Evolutionary conservation across 331 rosid genomes (phyloP).

Genomic region (Phaseolus coccineus): DNA sequence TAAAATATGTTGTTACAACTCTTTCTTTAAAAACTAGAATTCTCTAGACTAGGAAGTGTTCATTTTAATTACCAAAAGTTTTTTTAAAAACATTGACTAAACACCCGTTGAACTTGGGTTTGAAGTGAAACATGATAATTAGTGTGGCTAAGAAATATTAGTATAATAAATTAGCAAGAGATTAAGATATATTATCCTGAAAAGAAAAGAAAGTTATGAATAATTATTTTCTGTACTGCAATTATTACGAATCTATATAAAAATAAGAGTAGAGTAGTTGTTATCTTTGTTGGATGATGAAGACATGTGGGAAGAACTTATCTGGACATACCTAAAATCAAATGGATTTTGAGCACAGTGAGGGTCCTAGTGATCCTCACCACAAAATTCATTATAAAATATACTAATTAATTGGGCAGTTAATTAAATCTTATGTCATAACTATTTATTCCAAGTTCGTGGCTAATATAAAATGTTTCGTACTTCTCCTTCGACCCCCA

Average conservation of each 20-base stretch:
- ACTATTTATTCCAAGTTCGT: too few species aligned
- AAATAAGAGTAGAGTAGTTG: slow-evolving; percentile 39
- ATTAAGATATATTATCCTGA: slow-evolving; percentile 53
- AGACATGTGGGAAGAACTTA: slow-evolving; percentile 59
- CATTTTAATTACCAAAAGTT: slow-evolving; percentile 10
- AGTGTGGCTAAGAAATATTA: slow-evolving; percentile 42
- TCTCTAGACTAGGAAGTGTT: slow-evolving; percentile 6
- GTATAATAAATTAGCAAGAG: slow-evolving; percentile 24
- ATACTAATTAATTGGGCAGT: slow-evolving; percentile 6
- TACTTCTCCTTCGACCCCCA: too few species aligned
- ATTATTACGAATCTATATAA: slow-evolving; percentile 6
- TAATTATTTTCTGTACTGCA: slow-evolving; percentile 10
- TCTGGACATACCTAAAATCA: slow-evolving; percentile 57
- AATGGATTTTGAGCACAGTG: slow-evolving; percentile 27
- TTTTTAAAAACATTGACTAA: background rate
- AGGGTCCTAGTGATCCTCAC: slow-evolving; percentile 39
- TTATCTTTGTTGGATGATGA: slow-evolving; percentile 55
- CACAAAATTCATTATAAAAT: slow-evolving; percentile 38
- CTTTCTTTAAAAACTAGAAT: background rate
- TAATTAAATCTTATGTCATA: slow-evolving; percentile 23
- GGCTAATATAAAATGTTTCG: too few species aligned
- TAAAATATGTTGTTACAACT: background rate
- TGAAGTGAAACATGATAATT: slow-evolving; percentile 20
- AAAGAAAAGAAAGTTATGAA: background rate
- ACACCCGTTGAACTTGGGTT: background rate